phyloP scores from a whole-genome alignment of 495 filamentous ascomycete species.

The Haplographium delicatum region DNA sequence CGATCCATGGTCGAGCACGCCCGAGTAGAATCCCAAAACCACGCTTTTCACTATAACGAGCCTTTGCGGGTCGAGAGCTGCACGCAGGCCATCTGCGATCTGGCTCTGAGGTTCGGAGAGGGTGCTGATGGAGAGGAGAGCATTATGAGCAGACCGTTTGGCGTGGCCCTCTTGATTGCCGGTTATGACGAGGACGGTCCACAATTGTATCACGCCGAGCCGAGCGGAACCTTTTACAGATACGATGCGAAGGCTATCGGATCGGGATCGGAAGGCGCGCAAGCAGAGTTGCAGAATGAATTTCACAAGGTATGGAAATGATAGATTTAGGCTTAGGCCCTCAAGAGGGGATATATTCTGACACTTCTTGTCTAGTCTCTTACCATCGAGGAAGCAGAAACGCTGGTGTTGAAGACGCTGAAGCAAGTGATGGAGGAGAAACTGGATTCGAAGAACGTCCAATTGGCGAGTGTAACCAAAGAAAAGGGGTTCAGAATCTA shows the following conservation, averaged over 20 bases:
- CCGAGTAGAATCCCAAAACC: constrained; percentile 93
- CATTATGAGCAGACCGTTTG: constrained; percentile 95
- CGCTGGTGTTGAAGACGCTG: constrained; percentile 91
- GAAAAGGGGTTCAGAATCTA: constrained; percentile 98
- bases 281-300: constrained; percentile 96
- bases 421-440: constrained; percentile 99
- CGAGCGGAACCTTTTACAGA: constrained; percentile 95
- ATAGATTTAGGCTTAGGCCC: background rate
- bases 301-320: constrained; percentile 69
- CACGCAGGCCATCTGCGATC: constrained; percentile 96
- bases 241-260: constrained; percentile 99
- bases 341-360: too few relatives aligned
- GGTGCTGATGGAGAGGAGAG: constrained; percentile 96
- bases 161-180: constrained; percentile 92
- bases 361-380: constrained; percentile 52
- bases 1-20: constrained; percentile 96
- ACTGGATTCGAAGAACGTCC: constrained; percentile 95
- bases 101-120: constrained; percentile 95
- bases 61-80: constrained; percentile 90
- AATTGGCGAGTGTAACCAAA: constrained; percentile 95
- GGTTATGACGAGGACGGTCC: constrained; percentile 97
- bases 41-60: constrained; percentile 96
- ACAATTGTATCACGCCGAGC: constrained; percentile 95
- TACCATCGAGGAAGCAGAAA: constrained; percentile 88
- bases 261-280: constrained; percentile 90